Conservation (phyloP, 2,329 filamentous ascomycete genomes). For the Cladophialophora carrionii region DNA sequence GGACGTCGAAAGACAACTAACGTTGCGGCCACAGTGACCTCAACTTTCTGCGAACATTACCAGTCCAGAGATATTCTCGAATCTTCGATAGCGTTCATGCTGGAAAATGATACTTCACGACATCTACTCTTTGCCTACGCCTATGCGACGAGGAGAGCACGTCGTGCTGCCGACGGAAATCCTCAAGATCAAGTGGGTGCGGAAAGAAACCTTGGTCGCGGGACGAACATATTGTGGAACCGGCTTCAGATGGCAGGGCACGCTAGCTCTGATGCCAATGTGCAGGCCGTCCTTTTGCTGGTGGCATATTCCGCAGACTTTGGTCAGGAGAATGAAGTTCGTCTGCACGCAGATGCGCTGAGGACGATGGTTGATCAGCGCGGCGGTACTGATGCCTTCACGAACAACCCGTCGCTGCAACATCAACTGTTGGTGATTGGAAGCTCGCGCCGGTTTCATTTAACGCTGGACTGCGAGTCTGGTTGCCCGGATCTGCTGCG, state of each 20-base stretch:
- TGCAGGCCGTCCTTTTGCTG: constrained; percentile 37
- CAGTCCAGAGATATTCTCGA: constrained; percentile 18
- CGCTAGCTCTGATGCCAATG: constrained; percentile 34
- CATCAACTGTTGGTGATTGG: constrained; percentile 30
- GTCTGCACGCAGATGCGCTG: constrained; percentile 32
- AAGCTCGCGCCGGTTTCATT: constrained; percentile 28
- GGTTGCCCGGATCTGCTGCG: constrained; percentile 23
- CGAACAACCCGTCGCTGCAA: constrained; percentile 28
- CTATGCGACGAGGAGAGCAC: constrained; percentile 24
- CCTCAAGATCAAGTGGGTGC: constrained; percentile 32
- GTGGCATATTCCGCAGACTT: constrained; percentile 36
- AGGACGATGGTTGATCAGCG: constrained; percentile 35
- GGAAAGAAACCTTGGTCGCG: constrained; percentile 29
- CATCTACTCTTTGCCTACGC: constrained; percentile 31
- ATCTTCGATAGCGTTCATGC: constrained; percentile 25
- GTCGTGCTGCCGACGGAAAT: constrained; percentile 21
- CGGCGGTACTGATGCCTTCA: constrained; percentile 31
- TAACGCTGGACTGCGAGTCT: constrained; percentile 30
- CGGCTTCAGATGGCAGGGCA: constrained; percentile 27
- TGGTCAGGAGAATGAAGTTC: constrained; percentile 26
- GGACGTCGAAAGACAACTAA: neutral
- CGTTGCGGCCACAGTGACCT: constrained; percentile 2
- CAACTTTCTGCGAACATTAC: constrained; percentile 27
- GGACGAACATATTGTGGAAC: constrained; percentile 36
- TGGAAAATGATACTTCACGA: constrained; percentile 30